These are phyloP conservation scores for Bryoglossum gracile DNA, from an alignment of 495 filamentous ascomycete genomes.

Conservation along the genomic window DNA sequence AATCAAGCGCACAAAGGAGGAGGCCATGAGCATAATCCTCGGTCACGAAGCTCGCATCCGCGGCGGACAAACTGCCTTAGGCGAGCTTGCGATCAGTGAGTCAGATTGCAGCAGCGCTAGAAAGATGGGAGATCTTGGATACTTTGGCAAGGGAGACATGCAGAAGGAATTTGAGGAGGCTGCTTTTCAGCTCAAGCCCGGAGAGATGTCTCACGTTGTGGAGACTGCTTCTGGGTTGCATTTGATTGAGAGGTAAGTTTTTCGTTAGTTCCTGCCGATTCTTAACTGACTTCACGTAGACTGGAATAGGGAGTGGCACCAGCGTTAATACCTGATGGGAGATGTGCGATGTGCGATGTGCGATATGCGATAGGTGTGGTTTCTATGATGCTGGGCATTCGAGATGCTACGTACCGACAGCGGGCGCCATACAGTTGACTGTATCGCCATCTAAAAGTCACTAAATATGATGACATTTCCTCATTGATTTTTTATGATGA, in stretches of 20 bases:
- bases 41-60: conserved; percentile 68
- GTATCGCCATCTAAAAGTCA: conserved; percentile 1
- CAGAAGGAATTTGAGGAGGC: conserved; percentile 98
- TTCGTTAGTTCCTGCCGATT: not conserved
- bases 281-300: conserved; percentile 2
- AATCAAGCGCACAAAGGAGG: conserved; percentile 81
- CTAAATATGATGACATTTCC: not conserved
- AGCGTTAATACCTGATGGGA: not conserved
- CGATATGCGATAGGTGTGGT: conserved; percentile 7
- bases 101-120: conserved; percentile 92
- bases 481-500: not conserved
- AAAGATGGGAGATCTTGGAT: conserved; percentile 91
- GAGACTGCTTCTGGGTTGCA: conserved; percentile 93
- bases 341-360: too few species aligned
- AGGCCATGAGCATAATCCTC: conserved; percentile 70
- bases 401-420: too few species aligned
- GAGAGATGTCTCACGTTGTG: conserved; percentile 76
- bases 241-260: conserved; percentile 81
- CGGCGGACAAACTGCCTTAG: conserved; percentile 56
- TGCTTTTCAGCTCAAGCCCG: conserved; percentile 76
- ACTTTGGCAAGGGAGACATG: conserved; percentile 91
- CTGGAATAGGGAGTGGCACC: conserved; percentile 11
- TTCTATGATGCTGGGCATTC: conserved; percentile 6
- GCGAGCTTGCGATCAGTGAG: conserved; percentile 77
- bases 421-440: too few species aligned